Conservation (phyloP, 371 early-diverging fungal species). For the Mortierella sp. region DNA sequence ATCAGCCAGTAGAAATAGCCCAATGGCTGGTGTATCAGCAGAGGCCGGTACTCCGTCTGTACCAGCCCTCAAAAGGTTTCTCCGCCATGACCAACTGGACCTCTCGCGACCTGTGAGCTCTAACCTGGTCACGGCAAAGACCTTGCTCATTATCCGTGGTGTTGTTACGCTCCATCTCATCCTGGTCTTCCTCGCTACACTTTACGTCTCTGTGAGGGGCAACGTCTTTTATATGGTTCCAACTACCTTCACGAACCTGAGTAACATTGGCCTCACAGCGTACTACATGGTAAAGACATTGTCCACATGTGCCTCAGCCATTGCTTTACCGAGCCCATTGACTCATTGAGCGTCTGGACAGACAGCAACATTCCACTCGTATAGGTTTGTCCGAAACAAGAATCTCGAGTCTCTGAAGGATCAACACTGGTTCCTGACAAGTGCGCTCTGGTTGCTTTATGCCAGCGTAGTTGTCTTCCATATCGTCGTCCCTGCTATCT, state of each 20-base stretch:
- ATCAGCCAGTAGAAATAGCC: no score
- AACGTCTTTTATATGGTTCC: constrained; percentile 52
- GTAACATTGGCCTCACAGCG: constrained; percentile 50
- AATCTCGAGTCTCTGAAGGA: constrained; percentile 21
- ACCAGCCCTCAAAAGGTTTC: constrained; percentile 18
- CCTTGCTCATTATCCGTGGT: constrained; percentile 22
- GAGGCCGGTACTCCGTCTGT: neutral
- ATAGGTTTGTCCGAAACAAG: constrained; percentile 9
- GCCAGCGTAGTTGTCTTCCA: constrained; percentile 43
- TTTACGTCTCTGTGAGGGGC: constrained; percentile 48
- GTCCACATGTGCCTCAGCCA: neutral
- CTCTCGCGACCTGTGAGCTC: constrained; percentile 32
- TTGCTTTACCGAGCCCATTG: neutral
- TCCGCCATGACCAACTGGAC: constrained; percentile 35
- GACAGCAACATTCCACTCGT: constrained; percentile 46
- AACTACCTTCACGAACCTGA: constrained; percentile 51
- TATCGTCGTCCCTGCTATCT: constrained; percentile 51
- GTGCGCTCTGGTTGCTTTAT: constrained; percentile 37
- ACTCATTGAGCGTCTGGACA: constrained; percentile 1
- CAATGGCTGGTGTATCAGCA: no score
- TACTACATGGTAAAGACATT: constrained; percentile 41
- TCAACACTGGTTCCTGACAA: constrained; percentile 50
- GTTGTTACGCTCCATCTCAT: constrained; percentile 32
- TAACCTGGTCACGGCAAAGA: constrained; percentile 35
- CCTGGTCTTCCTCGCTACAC: constrained; percentile 48